A percentile compares a stretch with the other conserved stretches of the same genome.
Evolutionary conservation across 257 asterid genomes (phyloP).

Genomic region (Capsicum baccatum): DNA sequence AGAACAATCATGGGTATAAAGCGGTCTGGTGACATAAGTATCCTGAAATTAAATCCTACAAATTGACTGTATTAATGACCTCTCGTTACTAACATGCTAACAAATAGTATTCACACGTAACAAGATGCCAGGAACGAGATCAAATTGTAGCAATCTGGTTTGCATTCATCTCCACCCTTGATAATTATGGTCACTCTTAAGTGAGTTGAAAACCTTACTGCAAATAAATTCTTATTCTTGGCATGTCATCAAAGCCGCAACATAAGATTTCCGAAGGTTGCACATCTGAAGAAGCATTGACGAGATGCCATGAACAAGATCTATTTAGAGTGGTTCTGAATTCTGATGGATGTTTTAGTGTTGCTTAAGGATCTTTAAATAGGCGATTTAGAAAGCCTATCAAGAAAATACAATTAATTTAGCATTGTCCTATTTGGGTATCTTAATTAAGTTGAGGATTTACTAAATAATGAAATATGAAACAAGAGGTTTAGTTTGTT

Average conservation of each 20-base stretch:
- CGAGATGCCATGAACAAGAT: slow-evolving; percentile 1
- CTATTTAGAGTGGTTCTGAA: not conserved
- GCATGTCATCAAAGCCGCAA: not conserved
- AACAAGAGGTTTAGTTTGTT: not conserved
- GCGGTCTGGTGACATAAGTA: not conserved
- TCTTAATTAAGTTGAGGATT: not conserved
- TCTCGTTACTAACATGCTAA: not conserved
- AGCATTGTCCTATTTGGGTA: not conserved
- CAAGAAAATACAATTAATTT: not conserved
- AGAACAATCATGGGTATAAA: not conserved
- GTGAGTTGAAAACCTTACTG: not conserved
- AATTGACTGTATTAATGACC: not conserved
- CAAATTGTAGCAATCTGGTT: not conserved
- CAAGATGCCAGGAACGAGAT: not conserved
- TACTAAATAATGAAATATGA: not conserved
- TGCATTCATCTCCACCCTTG: no score
- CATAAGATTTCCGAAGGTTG: not conserved
- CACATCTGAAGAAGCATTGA: not conserved
- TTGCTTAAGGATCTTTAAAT: not conserved
- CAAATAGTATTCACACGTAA: not conserved
- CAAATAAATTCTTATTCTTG: not conserved
- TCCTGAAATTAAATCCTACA: not conserved
- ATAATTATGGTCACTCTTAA: no score
- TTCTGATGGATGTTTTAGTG: not conserved
- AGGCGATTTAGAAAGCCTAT: not conserved